Base-by-base conservation (phyloP, 441 rosid species). In the Erodium trifolium region DNA sequence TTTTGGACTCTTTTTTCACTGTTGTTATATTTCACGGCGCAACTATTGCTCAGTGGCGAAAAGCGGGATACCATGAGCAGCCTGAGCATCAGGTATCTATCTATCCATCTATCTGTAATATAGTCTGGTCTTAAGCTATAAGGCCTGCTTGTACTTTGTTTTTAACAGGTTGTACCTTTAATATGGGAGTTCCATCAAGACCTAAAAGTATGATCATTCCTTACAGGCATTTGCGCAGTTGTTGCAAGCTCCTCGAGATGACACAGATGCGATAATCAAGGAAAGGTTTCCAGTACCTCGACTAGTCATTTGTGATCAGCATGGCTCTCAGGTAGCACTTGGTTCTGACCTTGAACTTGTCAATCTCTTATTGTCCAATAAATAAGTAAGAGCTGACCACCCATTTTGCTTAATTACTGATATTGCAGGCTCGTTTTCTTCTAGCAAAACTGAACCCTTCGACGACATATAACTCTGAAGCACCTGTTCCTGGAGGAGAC, bases 221-320 rank as follows among this genome's bases (percentile, higher is more conserved):
- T 67, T 0, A 63, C 80, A 95, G 99, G 98, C 92, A 75, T 95
- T 95, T 85, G 98, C 98, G 31, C 91, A 82, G 72, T 81, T 95
- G 67, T 84, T 95, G 81, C 86, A 82, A 86, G 95, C 90, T 63
- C 99, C 99, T 55, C 88, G 77, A 67, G 94, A 80, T 71, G 99
- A 95, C 80, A 78, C 95, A 17, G 84, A 82, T 67, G 74, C 84
- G 80, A 81, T 95, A 72, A 82, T 87, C 59, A 81, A 63, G 70
- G 99, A 92, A 62, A 94, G 96, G 35, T 95, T 95, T 77, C 99
- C 99, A 17, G 97, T 89, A 67, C 97, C 99, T 18, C 86, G 98
- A 80, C 70, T 92, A 82, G 99, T 95, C 59, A 87, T 92, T 4
- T 95, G 99, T 77, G 99, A 95, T 82, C 99, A 95, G 78, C 99